Percentiles rank a stretch among this genome's conserved stretches.
Conservation (phyloP, 352 stramenopile species). For the Phytophthora macrochlamydospora region DNA sequence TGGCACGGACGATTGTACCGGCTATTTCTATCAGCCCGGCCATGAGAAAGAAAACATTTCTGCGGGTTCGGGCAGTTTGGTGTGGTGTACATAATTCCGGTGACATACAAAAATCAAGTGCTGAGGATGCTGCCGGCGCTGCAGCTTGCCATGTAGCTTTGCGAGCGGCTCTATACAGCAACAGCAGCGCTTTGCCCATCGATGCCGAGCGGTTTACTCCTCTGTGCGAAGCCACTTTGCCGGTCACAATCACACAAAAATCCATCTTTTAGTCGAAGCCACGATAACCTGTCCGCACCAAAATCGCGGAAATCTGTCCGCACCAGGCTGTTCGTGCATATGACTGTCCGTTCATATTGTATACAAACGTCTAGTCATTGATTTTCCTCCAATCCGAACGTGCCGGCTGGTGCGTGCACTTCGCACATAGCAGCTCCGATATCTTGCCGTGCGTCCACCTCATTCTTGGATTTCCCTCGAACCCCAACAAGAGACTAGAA, state of each 20-base stretch:
- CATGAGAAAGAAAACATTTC: no score
- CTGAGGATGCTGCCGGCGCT: neutral
- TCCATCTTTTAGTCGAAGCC: constrained; percentile 5
- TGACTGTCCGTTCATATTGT: constrained; percentile 33
- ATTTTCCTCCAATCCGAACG: neutral
- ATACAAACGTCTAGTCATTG: constrained; percentile 38
- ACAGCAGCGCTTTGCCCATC: no score
- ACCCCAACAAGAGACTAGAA: constrained; percentile 43
- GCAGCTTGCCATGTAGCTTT: no score
- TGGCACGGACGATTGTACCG: neutral
- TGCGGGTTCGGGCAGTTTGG: neutral
- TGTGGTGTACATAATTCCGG: neutral
- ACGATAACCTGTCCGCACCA: neutral
- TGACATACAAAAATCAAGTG: neutral
- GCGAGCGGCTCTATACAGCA: no score
- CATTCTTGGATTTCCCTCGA: constrained; percentile 76
- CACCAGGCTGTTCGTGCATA: constrained; percentile 26
- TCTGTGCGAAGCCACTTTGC: neutral
- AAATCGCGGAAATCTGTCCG: constrained; percentile 3
- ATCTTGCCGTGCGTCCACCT: neutral
- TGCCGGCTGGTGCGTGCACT: constrained; percentile 9
- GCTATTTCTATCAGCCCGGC: no score
- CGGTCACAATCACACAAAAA: constrained; percentile 6
- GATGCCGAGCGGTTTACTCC: neutral
- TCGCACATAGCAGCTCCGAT: neutral